Percentiles rank a stretch among this genome's conserved stretches.
These are phyloP conservation scores for Rhynchospora tenuis DNA, from an alignment of 176 grass and related monocot species.

Conservation along the genomic window DNA sequence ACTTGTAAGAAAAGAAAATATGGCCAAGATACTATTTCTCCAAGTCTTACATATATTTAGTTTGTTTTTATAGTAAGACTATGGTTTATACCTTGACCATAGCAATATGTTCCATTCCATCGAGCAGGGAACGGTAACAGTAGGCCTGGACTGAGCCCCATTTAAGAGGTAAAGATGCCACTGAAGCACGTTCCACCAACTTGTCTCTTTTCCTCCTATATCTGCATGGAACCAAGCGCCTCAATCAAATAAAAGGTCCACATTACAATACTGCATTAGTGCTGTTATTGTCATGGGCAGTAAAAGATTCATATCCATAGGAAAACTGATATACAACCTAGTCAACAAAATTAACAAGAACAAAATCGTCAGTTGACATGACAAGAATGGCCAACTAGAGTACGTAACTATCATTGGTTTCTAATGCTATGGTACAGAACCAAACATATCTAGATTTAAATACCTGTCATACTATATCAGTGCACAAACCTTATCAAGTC, in stretches of 20 bases:
- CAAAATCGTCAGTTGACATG: background rate
- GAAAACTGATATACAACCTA: background rate
- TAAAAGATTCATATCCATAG: background rate
- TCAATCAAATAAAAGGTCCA: background rate
- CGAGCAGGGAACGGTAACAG: conserved; percentile 82
- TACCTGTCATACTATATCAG: conserved; percentile 15
- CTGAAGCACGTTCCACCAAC: conserved; percentile 78
- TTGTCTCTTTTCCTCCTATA: conserved; percentile 96
- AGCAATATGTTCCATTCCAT: conserved; percentile 98
- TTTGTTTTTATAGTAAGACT: background rate
- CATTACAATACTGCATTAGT: conserved; percentile 22
- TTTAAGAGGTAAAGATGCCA: conserved; percentile 68
- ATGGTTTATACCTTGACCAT: conserved; percentile 77
- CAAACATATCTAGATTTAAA: background rate
- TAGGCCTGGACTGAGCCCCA: conserved; percentile 68
- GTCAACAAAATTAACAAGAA: background rate
- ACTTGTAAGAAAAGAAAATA: background rate
- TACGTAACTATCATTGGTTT: background rate
- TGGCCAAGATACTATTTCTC: background rate
- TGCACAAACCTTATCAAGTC: conserved; percentile 72
- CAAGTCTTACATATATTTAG: background rate
- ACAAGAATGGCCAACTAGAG: background rate
- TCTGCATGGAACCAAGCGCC: conserved; percentile 33
- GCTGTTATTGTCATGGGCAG: background rate
- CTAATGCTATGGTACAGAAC: background rate